Conservation (phyloP, 1,139 yeast species). For the Blastobotrys malaysiensis region DNA sequence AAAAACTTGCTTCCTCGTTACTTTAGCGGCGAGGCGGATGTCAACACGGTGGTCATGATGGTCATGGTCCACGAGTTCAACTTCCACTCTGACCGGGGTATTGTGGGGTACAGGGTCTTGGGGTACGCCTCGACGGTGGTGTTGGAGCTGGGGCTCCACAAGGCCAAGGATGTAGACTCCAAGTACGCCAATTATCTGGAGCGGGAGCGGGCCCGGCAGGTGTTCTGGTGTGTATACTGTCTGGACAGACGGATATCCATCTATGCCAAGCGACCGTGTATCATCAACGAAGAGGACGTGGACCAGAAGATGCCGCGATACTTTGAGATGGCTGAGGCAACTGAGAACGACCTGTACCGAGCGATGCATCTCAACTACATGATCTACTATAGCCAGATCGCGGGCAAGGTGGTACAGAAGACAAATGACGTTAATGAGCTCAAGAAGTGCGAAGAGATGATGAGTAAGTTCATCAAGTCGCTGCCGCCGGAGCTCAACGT, state of each 20-base stretch:
- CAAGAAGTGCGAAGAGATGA: constrained; percentile 14
- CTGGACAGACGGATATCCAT: constrained; percentile 24
- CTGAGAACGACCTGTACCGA: constrained; percentile 21
- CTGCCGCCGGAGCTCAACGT: constrained; percentile 22
- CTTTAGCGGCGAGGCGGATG: constrained; percentile 17
- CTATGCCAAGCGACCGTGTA: constrained; percentile 22
- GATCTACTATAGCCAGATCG: constrained; percentile 23
- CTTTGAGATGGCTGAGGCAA: constrained; percentile 8
- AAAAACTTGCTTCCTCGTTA: constrained; percentile 14
- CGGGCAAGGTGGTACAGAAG: constrained; percentile 18
- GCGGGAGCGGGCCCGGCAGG: constrained; percentile 18
- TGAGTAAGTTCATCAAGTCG: constrained; percentile 18
- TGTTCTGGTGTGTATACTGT: constrained; percentile 26
- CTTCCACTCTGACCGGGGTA: constrained; percentile 24
- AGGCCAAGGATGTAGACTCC: constrained; percentile 15
- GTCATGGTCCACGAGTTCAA: constrained; percentile 25
- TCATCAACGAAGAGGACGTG: constrained; percentile 24
- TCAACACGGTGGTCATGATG: constrained; percentile 15
- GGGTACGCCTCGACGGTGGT: constrained; percentile 23
- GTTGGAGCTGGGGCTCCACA: constrained; percentile 24
- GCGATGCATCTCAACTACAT: constrained; percentile 22
- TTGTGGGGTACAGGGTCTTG: constrained; percentile 22
- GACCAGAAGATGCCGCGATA: constrained; percentile 21
- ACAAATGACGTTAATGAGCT: constrained; percentile 5
- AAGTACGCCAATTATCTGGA: constrained; percentile 15